Conservation (phyloP, 1,284 basidiomycete genomes). For the Moesziomyces globuligerus region DNA sequence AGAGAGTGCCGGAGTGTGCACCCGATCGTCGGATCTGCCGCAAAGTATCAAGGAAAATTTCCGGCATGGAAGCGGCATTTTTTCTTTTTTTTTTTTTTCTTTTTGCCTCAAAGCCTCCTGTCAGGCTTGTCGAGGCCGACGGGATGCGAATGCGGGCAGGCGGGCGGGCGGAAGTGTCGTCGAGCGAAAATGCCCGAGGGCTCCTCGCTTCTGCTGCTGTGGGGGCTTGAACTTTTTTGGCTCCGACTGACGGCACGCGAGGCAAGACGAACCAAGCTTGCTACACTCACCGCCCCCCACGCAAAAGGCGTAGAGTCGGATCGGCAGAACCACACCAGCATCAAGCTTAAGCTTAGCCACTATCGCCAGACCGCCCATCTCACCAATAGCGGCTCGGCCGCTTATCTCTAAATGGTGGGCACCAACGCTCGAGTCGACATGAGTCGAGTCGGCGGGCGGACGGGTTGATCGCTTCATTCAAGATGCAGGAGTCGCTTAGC, state of each 20-base stretch:
- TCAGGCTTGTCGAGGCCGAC: neutral
- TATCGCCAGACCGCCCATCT: neutral
- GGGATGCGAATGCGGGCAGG: too few relatives aligned
- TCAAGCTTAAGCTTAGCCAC: neutral
- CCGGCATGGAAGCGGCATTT: neutral
- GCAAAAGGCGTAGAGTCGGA: too few relatives aligned
- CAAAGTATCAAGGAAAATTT: neutral
- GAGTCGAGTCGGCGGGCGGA: neutral
- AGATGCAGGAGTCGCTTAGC: neutral
- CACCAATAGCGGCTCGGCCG: conserved; percentile 12
- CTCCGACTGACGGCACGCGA: neutral
- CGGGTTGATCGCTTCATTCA: neutral
- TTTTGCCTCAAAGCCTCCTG: too few relatives aligned
- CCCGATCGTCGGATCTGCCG: neutral
- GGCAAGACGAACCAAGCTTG: neutral
- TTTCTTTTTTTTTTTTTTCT: neutral
- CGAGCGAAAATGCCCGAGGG: neutral
- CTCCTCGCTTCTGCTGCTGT: neutral
- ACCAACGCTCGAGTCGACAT: neutral
- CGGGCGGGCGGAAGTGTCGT: too few relatives aligned
- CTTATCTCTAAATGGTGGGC: conserved; percentile 28
- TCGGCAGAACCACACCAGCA: too few relatives aligned
- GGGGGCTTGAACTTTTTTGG: neutral
- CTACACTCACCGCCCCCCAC: too few relatives aligned
- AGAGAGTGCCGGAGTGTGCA: neutral